Evolutionary conservation across 2,329 filamentous ascomycete species (phyloP), one percentile per base, ranked within the genome.

Genomic region (Diatrype stigma): DNA sequence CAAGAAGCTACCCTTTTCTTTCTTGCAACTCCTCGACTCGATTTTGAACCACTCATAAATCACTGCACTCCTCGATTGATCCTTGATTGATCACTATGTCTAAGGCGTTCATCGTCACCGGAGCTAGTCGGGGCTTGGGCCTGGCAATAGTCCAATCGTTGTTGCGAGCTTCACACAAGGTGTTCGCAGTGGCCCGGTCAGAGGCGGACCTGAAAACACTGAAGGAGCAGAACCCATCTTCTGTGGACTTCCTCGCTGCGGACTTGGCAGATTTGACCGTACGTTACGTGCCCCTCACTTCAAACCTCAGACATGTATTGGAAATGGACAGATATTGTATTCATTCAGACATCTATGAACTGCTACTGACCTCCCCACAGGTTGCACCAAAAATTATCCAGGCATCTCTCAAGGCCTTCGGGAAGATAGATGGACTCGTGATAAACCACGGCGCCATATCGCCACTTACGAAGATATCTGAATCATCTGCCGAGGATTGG

Each of bases 391-490:
- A 80, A 63, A 80, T 87, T 4, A 81, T 90, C 4, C 75, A 85
- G 3, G 70, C 84, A 1, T 87, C 91, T 0, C 63, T 87, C 11
- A 72, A 79, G 26, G 73, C 80, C 0, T 97, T 90, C 67, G 86
- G 85, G 10, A 76, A 74, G 46, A 71, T 99, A 4, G 91, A 99
- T 65, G 87, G 85, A 1, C 67, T 99, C 42, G 82, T 99, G 12
- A 73, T 97, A 55, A 97, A 97, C 68, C 94, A 99, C 66, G 92
- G 91, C 19, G 76, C 84, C 1, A 72, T 99, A 42, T 80, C 84
- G n/a, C 88, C 90, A 1, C 85, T 95, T 40, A 82, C 81, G 47
- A 82, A 81, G 51, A 73, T 97, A 42, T 82, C 73, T 3, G 81
- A 93, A 50, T 77, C 79, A 16, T 80, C 81, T n/a, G 64, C 84